Evolutionary conservation across 2,329 filamentous ascomycete genomes (phyloP).

Genomic region (Talaromyces sp.): DNA sequence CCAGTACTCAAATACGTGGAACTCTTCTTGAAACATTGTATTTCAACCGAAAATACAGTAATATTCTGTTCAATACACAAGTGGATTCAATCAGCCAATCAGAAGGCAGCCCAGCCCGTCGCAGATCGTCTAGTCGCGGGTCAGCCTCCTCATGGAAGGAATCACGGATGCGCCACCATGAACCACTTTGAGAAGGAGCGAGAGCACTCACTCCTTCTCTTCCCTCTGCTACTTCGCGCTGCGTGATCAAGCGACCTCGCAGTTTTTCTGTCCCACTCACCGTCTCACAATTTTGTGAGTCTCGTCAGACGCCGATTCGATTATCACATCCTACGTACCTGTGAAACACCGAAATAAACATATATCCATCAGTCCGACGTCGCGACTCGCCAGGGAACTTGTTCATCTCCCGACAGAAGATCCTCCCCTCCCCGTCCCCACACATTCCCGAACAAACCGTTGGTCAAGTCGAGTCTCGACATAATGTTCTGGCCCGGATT

Average conservation of each 20-base stretch:
- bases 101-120: background rate
- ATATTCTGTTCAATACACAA: background rate
- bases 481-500: background rate
- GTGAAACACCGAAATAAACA: background rate
- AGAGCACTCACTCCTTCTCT: background rate
- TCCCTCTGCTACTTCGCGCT: too few species aligned
- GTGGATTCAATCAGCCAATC: background rate
- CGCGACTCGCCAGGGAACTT: background rate
- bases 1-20: background rate
- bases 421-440: background rate
- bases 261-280: background rate
- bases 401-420: background rate
- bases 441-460: background rate
- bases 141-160: background rate
- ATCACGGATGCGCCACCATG: background rate
- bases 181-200: background rate
- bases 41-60: background rate
- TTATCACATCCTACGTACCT: background rate
- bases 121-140: conserved; percentile 1
- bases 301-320: background rate
- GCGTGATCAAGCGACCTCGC: background rate
- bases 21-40: background rate
- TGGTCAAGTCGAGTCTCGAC: conserved; percentile 1
- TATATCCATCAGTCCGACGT: background rate
- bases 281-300: background rate